These are phyloP conservation scores for Pseudogymnoascus sp. DNA, from an alignment of 2,329 filamentous ascomycete species.

Conservation along the genomic window DNA sequence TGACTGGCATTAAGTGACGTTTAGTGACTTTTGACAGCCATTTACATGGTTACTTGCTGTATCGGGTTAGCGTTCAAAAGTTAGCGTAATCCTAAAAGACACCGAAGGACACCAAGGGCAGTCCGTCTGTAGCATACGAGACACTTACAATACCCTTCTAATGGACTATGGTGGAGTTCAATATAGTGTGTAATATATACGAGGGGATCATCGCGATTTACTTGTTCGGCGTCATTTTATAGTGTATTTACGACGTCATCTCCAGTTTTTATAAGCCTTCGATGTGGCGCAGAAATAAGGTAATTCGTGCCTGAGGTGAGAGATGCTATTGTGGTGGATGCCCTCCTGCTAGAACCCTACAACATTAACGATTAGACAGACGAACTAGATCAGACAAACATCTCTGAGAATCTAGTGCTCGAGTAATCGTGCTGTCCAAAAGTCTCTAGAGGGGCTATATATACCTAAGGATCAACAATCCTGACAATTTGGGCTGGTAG, in stretches of 20 bases:
- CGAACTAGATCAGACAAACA: not conserved
- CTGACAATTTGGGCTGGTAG: too few species aligned
- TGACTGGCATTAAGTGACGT: not conserved
- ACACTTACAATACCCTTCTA: not conserved
- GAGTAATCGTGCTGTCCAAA: too few species aligned
- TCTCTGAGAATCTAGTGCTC: not conserved
- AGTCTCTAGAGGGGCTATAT: too few species aligned
- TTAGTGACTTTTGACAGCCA: not conserved
- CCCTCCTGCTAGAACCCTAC: not conserved
- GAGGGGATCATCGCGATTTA: not conserved
- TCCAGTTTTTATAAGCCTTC: not conserved
- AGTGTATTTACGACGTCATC: not conserved
- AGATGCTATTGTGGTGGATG: not conserved
- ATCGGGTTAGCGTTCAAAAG: not conserved
- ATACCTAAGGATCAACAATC: too few species aligned
- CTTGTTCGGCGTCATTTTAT: not conserved
- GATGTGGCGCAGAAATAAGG: not conserved
- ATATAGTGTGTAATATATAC: conserved; percentile 1
- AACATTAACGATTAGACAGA: not conserved
- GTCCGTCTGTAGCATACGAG: not conserved
- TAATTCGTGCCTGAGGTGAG: not conserved
- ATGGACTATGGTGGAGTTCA: not conserved
- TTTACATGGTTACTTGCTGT: not conserved
- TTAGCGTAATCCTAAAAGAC: not conserved
- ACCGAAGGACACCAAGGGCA: not conserved